A percentile compares a stretch with the other conserved stretches of the same genome.
phyloP scores from a whole-genome alignment of 192 early-diverging fungal genomes.

The Dissophora ornata region DNA sequence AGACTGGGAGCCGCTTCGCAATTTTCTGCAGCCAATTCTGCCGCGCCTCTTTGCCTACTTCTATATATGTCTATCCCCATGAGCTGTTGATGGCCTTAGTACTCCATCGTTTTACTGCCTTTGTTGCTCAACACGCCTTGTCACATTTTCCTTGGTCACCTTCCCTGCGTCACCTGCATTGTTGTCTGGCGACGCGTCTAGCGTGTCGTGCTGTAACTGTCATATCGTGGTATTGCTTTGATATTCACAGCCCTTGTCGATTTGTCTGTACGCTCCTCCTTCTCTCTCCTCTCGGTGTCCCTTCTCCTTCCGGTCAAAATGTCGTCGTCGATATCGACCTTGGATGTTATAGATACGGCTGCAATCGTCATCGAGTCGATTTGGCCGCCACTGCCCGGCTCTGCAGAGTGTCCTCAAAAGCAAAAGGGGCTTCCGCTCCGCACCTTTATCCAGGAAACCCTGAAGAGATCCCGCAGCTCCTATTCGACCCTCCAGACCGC shows the following conservation, averaged over 20 bases:
- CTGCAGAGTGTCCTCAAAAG: slow-evolving; percentile 42
- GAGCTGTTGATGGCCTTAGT: neutral
- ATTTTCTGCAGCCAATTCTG: neutral
- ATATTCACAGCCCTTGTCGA: slow-evolving; percentile 26
- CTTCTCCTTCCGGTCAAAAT: neutral
- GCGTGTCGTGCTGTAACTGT: neutral
- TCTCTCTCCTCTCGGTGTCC: neutral
- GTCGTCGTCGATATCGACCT: slow-evolving; percentile 8
- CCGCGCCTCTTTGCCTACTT: slow-evolving; percentile 7
- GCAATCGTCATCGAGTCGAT: slow-evolving; percentile 69
- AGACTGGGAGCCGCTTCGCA: too few relatives aligned
- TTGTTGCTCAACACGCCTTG: too few relatives aligned
- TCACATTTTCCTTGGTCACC: too few relatives aligned
- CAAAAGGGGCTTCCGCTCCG: slow-evolving; percentile 66
- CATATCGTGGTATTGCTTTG: neutral
- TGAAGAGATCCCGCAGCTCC: slow-evolving; percentile 79
- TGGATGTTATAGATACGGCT: slow-evolving; percentile 60
- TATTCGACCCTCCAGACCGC: slow-evolving; percentile 86
- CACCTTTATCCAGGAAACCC: slow-evolving; percentile 78
- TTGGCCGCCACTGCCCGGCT: slow-evolving; percentile 54
- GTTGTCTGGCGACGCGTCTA: neutral
- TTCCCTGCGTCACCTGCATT: too few relatives aligned
- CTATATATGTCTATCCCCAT: slow-evolving; percentile 7
- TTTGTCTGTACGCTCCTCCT: neutral
- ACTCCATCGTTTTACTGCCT: too few relatives aligned